A percentile compares a stretch with the other conserved stretches of the same genome.
These are phyloP conservation scores for Trichoderma oligosporum DNA, from an alignment of 2,329 filamentous ascomycete genomes.

Conservation along the genomic window DNA sequence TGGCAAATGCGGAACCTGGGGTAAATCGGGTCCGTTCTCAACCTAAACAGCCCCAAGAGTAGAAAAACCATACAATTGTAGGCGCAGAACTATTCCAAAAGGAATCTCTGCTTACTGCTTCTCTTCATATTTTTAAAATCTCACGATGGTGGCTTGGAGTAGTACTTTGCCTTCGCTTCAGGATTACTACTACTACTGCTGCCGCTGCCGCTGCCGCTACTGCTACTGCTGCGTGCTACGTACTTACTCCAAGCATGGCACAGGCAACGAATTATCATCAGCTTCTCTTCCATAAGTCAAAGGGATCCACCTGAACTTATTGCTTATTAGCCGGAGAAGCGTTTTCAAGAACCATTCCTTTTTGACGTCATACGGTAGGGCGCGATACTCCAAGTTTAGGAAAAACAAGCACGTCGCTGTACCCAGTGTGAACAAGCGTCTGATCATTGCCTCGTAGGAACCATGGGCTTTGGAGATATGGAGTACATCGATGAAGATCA, in stretches of 20 bases:
- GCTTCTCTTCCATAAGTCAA: neutral
- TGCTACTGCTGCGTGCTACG: too few species aligned
- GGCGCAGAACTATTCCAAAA: conserved; percentile 11
- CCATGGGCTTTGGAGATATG: neutral
- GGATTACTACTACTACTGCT: too few species aligned
- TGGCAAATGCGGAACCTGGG: conserved; percentile 5
- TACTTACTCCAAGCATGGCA: neutral
- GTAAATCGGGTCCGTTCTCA: neutral
- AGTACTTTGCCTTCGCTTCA: neutral
- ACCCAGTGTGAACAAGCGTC: too few species aligned
- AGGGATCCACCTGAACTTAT: neutral
- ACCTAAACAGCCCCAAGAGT: neutral
- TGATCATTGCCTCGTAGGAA: neutral
- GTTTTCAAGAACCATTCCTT: neutral
- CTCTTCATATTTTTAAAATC: neutral
- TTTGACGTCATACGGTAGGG: conserved; percentile 6
- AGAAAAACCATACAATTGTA: too few species aligned
- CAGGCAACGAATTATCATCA: neutral
- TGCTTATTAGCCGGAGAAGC: neutral
- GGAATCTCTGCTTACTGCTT: neutral
- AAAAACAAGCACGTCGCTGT: too few species aligned
- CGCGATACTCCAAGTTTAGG: too few species aligned
- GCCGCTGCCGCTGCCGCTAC: too few species aligned
- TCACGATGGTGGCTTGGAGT: conserved; percentile 9
- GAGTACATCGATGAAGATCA: neutral